A percentile compares a stretch with the other conserved stretches of the same genome.
Conservation (phyloP, 345 rosid species). For the Mallotus nudiflorus region DNA sequence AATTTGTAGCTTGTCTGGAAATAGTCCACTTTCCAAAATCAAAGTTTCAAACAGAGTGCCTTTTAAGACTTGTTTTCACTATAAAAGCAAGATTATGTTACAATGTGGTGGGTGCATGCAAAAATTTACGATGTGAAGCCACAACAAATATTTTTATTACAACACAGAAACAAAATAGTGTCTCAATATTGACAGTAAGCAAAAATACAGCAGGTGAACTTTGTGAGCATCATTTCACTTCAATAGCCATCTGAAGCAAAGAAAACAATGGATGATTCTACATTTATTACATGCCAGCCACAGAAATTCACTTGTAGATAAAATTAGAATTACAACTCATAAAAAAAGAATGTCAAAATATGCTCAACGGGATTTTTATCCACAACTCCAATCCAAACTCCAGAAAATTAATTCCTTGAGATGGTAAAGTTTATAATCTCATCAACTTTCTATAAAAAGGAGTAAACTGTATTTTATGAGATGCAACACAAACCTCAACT, state of each 20-base stretch:
- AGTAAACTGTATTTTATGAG: background rate
- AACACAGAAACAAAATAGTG: background rate
- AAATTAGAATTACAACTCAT: background rate
- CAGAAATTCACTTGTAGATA: background rate
- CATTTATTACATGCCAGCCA: too few species aligned
- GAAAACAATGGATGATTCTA: too few species aligned
- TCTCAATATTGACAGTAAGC: background rate
- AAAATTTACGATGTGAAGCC: background rate
- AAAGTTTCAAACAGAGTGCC: background rate
- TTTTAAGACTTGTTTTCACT: background rate
- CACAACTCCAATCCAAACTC: background rate
- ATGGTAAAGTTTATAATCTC: background rate
- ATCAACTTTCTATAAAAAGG: background rate
- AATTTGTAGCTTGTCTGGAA: background rate
- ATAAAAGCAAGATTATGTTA: background rate
- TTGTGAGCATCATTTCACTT: background rate
- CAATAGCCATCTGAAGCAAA: background rate
- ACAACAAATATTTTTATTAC: background rate
- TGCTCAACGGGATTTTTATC: background rate
- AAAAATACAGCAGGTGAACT: background rate
- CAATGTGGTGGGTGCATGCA: background rate
- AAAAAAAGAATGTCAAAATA: background rate
- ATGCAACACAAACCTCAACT: conserved; percentile 63
- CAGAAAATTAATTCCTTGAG: background rate
- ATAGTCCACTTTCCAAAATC: too few species aligned